Base-by-base conservation (phyloP, 2,329 filamentous ascomycete species). In the Emergomyces orientalis region DNA sequence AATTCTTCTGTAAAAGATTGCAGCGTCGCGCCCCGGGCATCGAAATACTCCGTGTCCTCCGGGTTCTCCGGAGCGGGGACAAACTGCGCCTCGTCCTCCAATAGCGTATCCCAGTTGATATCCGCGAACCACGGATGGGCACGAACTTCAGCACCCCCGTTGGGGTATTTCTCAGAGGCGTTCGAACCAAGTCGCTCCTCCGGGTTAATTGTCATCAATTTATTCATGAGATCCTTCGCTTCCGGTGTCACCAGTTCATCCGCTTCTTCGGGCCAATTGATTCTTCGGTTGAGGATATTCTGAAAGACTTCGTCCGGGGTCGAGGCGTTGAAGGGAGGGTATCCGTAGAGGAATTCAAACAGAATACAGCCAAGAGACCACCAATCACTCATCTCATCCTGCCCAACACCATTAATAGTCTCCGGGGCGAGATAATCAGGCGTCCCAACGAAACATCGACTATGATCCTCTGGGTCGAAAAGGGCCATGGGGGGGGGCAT, bases 341-440 rank as follows among this genome's bases (percentile, higher is more conserved):
- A 88, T 0, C 94, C 94, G 71, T 90, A 97, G 2, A 99, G 79
- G 68, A 96, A 97, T 71, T 99, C 94, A 70, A 97, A 99, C 75
- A 97, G 80, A 69, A 99, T 97, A 74, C 95, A 99, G 0, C 94
- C 94, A n/a, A 99, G 83, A 27, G 94, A 97, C 94, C 94, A 99
- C 94, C 94, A 99, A 85, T 99, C 94, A 72, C 94, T 97, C 68
- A 93, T 94, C 75, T 97, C 93, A 71, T 99, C 94, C 75, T 99
- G 94, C 1, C 93, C 91, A 67, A 91, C 87, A 59, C 95, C 94
- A 67, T 91, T 92, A 72, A 99, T 96, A 0, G 95, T 99, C 73
- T 99, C 95, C 0, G 94, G 94, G 0, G 94, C 94, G 17, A 99
- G 83, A 72, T 99, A 99, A 74, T 99, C 94, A 0, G 94, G 94